These are phyloP conservation scores for Coprinopsis sp. DNA, from an alignment of 768 basidiomycete genomes.

Conservation along the genomic window DNA sequence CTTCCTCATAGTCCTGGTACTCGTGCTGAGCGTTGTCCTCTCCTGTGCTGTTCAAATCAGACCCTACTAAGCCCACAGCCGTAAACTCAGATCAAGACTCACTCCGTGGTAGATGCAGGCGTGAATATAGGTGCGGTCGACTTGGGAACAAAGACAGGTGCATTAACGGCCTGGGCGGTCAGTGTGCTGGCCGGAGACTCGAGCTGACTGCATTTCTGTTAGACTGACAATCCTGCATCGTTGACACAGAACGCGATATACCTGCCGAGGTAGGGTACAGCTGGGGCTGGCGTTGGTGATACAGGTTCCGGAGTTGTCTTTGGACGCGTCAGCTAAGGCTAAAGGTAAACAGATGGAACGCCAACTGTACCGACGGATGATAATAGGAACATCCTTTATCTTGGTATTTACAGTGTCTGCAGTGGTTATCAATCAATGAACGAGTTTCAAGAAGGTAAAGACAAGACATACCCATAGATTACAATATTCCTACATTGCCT, in stretches of 20 bases:
- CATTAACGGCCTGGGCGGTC: constrained; percentile 69
- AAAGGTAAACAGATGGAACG: not conserved
- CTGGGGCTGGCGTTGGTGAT: constrained; percentile 15
- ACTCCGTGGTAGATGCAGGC: constrained; percentile 1
- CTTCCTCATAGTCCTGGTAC: constrained; percentile 7
- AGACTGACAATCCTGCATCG: constrained; percentile 13
- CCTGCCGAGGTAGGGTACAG: constrained; percentile 11
- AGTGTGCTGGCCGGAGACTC: constrained; percentile 40
- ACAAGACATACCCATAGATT: constrained; percentile 72
- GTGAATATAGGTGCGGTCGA: constrained; percentile 24
- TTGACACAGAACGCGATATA: constrained; percentile 27
- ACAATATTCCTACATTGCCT: constrained; percentile 87
- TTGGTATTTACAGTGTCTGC: constrained; percentile 78
- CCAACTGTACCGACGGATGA: constrained; percentile 61
- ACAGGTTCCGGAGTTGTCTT: constrained; percentile 5
- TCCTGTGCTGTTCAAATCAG: not conserved
- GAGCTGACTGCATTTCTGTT: constrained; percentile 28
- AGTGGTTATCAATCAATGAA: not conserved
- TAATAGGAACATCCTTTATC: constrained; percentile 83
- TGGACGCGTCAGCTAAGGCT: not conserved
- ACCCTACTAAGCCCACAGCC: too few species aligned
- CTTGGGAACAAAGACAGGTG: constrained; percentile 83
- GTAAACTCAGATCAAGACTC: not conserved
- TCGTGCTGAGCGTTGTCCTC: not conserved
- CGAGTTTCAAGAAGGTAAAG: not conserved